Evolutionary conservation across 805 yeast genomes (phyloP), one percentile per base, ranked within the genome.

Genomic region (Saccharomycopsis selenospora): DNA sequence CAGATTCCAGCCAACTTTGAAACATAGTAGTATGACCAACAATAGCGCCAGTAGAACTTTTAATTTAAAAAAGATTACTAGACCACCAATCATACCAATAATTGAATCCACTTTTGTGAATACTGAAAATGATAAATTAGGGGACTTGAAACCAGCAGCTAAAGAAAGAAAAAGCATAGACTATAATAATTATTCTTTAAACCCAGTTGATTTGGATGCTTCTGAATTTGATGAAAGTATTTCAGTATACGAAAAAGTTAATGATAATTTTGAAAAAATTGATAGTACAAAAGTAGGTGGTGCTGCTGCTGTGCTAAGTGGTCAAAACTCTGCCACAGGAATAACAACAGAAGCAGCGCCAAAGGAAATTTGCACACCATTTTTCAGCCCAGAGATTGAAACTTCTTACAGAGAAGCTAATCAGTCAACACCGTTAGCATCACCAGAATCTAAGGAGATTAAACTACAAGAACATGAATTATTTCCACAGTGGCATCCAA

Each of bases 121-220:
- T 20, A n/a, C n/a, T n/a, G 38, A 33, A 14, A 7, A 33, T 4
- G 38, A 33, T 14, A 20, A 33, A 14, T 6, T 33, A 14, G 38
- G 38, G 6, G 40, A 43, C 11, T 22, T 29, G n/a, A n/a, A 18
- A 20, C 43, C 36, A 13, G 29, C 18, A 6, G 26, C 42, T 11
- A 23, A 44, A 28, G 42, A 50, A 29, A 42, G 50, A 28, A 42
- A 45, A 14, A 36, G 43, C 38, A 20, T 47, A 7, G 51, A 50
- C 33, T 50, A 24, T 26, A 42, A 28, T n/a, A 42, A 48, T 27
- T 50, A 52, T 22, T 46, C 50, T 23, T 20, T 52, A 3, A 52
- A 52, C 41, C 55, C 55, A n/a, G 48, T 41, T 2, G 45, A 52
- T 43, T 29, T 49, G 11, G 55, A 52, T 26, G 55, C 50, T 45